Conservation (phyloP, 495 filamentous ascomycete species). For the Pyronema domesticum region DNA sequence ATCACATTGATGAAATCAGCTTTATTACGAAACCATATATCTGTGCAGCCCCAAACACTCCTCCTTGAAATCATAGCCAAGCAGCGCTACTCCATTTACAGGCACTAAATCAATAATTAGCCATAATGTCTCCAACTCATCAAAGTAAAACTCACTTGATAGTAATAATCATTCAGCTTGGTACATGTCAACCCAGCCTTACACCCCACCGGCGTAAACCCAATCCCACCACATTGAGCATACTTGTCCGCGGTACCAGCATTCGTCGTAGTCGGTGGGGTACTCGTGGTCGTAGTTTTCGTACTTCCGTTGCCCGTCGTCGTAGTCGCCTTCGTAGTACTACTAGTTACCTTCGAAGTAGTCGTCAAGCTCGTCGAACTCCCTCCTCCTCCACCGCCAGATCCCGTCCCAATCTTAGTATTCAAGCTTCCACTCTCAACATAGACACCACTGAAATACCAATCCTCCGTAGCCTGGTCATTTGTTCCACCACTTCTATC, state of each 20-base stretch:
- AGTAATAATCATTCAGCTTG: slow-evolving; percentile 20
- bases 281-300: neutral
- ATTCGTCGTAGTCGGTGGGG: neutral
- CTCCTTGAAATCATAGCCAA: too few species aligned
- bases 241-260: slow-evolving; percentile 12
- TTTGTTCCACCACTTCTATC: slow-evolving; percentile 33
- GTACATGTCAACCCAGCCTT: slow-evolving; percentile 13
- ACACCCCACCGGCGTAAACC: slow-evolving; percentile 6
- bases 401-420: slow-evolving; percentile 30
- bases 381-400: neutral
- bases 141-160: neutral
- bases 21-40: too few species aligned
- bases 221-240: slow-evolving; percentile 12
- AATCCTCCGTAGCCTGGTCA: slow-evolving; percentile 37
- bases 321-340: neutral
- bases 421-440: slow-evolving; percentile 47
- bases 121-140: too few species aligned
- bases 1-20: too few species aligned
- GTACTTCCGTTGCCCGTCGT: too few species aligned
- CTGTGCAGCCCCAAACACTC: too few species aligned
- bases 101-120: too few species aligned
- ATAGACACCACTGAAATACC: slow-evolving; percentile 56
- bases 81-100: too few species aligned
- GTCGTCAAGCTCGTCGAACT: neutral
- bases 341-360: neutral